Conservation (phyloP, 495 filamentous ascomycete genomes). For the Neurospora pannonica region DNA sequence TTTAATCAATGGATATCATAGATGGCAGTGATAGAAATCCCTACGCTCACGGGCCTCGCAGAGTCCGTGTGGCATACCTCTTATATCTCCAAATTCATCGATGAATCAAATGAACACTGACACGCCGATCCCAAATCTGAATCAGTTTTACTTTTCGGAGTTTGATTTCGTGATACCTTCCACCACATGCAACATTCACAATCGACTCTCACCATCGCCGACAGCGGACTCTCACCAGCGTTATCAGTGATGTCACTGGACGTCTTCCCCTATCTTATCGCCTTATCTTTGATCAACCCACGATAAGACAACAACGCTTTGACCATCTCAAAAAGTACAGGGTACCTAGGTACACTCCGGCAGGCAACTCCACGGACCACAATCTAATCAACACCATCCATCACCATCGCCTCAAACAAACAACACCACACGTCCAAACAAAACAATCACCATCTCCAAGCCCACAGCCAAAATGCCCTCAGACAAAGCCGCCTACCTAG, state of each 20-base stretch:
- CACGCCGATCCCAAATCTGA: neutral
- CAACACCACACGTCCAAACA: neutral
- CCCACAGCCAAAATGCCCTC: constrained; percentile 37
- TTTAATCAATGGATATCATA: neutral
- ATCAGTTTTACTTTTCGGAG: neutral
- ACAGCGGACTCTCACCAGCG: neutral
- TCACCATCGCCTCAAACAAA: neutral
- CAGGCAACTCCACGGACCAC: neutral
- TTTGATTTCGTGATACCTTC: neutral
- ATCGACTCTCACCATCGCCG: neutral
- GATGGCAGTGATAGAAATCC: neutral
- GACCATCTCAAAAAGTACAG: too few species aligned
- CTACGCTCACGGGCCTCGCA: neutral
- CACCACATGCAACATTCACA: neutral
- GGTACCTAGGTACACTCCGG: neutral
- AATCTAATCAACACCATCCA: neutral
- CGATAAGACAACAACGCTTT: too few species aligned
- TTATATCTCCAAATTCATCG: neutral
- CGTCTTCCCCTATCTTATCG: neutral
- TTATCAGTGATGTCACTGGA: neutral
- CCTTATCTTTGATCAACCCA: neutral
- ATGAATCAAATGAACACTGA: neutral
- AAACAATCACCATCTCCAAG: neutral
- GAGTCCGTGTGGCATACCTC: neutral
- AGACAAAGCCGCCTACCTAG: constrained; percentile 76